These are phyloP conservation scores for Microdochium nivale DNA, from an alignment of 2,329 filamentous ascomycete species.

Conservation along the genomic window DNA sequence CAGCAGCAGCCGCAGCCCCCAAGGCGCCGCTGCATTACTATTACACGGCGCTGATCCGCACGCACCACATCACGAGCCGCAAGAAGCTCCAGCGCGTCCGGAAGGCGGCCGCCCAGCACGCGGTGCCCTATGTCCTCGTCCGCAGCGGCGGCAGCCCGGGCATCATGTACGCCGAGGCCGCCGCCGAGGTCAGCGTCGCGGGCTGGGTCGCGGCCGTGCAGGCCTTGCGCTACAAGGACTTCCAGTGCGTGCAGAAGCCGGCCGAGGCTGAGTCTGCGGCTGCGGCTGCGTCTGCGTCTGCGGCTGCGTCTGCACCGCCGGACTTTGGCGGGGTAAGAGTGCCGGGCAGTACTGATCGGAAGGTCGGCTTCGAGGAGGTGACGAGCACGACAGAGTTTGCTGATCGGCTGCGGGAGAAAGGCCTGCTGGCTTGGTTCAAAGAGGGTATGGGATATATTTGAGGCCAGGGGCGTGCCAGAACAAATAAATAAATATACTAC, in stretches of 20 bases:
- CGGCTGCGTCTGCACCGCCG: neutral
- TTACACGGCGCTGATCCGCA: slow-evolving; percentile 57
- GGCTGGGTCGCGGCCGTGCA: slow-evolving; percentile 59
- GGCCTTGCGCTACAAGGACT: slow-evolving; percentile 63
- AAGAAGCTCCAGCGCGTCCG: slow-evolving; percentile 57
- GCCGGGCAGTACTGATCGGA: neutral
- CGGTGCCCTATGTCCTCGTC: slow-evolving; percentile 55
- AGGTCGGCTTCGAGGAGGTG: slow-evolving; percentile 42
- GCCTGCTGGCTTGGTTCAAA: slow-evolving; percentile 58
- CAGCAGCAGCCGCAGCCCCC: too few relatives aligned
- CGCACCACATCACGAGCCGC: slow-evolving; percentile 73
- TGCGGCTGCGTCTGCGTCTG: neutral
- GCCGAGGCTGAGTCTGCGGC: neutral
- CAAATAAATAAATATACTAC: too few relatives aligned
- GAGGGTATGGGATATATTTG: slow-evolving; percentile 51
- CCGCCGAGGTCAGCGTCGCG: slow-evolving; percentile 40
- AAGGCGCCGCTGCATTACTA: slow-evolving; percentile 3
- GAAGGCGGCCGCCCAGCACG: slow-evolving; percentile 52
- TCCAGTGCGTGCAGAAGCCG: slow-evolving; percentile 51
- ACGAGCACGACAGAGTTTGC: slow-evolving; percentile 58
- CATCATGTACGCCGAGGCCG: slow-evolving; percentile 69
- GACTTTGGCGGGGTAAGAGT: neutral
- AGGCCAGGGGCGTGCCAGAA: too few relatives aligned
- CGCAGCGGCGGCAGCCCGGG: slow-evolving; percentile 62
- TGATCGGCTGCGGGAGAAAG: slow-evolving; percentile 47